phyloP scores from a whole-genome alignment of 345 rosid genomes.

The Moringa oleifera region DNA sequence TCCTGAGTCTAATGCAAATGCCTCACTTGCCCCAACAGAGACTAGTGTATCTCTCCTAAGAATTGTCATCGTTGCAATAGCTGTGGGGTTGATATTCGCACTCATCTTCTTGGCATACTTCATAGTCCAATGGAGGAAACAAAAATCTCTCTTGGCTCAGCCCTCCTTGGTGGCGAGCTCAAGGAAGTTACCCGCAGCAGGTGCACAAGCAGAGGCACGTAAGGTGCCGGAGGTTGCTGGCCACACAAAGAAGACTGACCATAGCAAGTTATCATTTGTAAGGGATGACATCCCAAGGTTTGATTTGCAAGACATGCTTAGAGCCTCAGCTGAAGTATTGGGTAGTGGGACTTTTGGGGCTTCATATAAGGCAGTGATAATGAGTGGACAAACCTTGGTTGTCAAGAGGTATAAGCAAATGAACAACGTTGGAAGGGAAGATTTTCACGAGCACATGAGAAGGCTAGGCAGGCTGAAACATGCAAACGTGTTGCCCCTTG shows the following conservation, averaged over 20 bases:
- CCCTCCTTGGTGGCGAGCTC: slow-evolving; percentile 16
- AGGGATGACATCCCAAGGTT: slow-evolving; percentile 44
- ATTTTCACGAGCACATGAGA: slow-evolving; percentile 64
- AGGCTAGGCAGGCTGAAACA: slow-evolving; percentile 52
- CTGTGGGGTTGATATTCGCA: slow-evolving; percentile 18
- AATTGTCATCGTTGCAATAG: slow-evolving; percentile 22
- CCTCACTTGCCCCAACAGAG: too few species aligned
- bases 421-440: slow-evolving; percentile 64
- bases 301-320: slow-evolving; percentile 65
- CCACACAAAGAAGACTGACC: slow-evolving; percentile 20
- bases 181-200: slow-evolving; percentile 9
- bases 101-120: slow-evolving; percentile 20
- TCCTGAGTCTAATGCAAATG: slow-evolving; percentile 8
- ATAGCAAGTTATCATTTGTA: slow-evolving; percentile 42
- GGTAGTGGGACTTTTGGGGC: slow-evolving; percentile 85
- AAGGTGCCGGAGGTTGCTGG: slow-evolving; percentile 6
- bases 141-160: neutral
- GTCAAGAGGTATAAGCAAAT: slow-evolving; percentile 80
- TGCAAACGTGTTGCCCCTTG: slow-evolving; percentile 48
- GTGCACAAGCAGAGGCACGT: neutral
- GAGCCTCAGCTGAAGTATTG: slow-evolving; percentile 71
- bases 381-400: slow-evolving; percentile 34
- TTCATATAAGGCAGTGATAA: slow-evolving; percentile 56
- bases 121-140: slow-evolving; percentile 17
- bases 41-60: slow-evolving; percentile 7